Conservation (phyloP, 768 basidiomycete genomes). For the Lentinula raphanica region DNA sequence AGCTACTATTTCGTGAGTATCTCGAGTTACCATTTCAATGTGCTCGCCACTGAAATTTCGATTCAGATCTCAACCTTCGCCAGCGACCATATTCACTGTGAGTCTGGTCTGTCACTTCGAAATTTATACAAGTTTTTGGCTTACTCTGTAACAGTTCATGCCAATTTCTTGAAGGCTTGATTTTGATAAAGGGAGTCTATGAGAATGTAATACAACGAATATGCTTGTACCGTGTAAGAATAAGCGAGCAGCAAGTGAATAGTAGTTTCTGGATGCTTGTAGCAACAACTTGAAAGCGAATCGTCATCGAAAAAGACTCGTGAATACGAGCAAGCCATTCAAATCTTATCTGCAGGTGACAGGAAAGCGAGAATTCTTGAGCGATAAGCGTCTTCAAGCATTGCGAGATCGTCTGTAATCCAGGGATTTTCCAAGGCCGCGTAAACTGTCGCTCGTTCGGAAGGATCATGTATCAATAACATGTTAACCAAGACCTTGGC, state of each 20-base stretch:
- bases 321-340: background rate
- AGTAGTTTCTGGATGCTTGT: too few species aligned
- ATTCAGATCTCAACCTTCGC: conserved; percentile 83
- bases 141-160: conserved; percentile 58
- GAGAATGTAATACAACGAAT: too few species aligned
- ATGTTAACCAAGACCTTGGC: conserved; percentile 54
- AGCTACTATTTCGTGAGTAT: conserved; percentile 73
- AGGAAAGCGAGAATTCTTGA: conserved; percentile 36
- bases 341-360: conserved; percentile 1
- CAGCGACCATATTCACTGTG: conserved; percentile 85
- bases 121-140: conserved; percentile 12
- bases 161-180: conserved; percentile 76
- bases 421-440: conserved; percentile 58
- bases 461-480: conserved; percentile 57
- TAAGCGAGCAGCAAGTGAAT: too few species aligned
- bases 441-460: conserved; percentile 57
- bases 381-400: conserved; percentile 57
- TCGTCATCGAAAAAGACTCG: background rate
- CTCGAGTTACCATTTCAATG: background rate
- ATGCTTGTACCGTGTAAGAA: too few species aligned
- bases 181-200: too few species aligned
- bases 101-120: conserved; percentile 34
- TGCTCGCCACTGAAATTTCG: background rate
- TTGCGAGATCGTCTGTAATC: conserved; percentile 59
- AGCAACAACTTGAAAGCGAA: background rate